These are phyloP conservation scores for Wickerhamomyces xylosicus DNA, from an alignment of 805 yeast genomes.

Conservation along the genomic window DNA sequence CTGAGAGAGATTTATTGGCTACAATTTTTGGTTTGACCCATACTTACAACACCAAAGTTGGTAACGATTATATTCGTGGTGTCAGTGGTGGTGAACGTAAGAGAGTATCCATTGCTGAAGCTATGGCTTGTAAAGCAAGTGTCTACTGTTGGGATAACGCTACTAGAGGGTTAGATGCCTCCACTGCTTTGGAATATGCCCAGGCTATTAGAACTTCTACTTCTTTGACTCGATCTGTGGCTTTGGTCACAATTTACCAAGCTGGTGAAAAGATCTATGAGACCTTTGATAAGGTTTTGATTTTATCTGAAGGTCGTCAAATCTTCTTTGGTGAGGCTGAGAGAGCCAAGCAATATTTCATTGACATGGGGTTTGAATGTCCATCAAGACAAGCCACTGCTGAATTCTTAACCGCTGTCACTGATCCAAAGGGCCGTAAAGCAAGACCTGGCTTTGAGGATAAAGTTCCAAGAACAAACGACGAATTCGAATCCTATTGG, in stretches of 20 bases:
- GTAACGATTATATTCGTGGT: slow-evolving; percentile 55
- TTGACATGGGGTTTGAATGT: slow-evolving; percentile 53
- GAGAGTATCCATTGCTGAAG: slow-evolving; percentile 78
- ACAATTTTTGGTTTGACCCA: slow-evolving; percentile 52
- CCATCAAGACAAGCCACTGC: slow-evolving; percentile 62
- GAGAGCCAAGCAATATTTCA: slow-evolving; percentile 47
- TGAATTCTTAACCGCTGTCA: slow-evolving; percentile 59
- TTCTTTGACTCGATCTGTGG: slow-evolving; percentile 37
- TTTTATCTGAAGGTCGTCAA: slow-evolving; percentile 51
- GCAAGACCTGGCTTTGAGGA: slow-evolving; percentile 36
- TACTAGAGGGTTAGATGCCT: slow-evolving; percentile 78
- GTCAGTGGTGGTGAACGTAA: slow-evolving; percentile 84
- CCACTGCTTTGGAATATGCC: slow-evolving; percentile 71
- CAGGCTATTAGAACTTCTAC: slow-evolving; percentile 59
- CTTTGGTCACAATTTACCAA: slow-evolving; percentile 62
- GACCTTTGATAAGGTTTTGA: slow-evolving; percentile 51
- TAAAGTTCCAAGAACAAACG: slow-evolving; percentile 49
- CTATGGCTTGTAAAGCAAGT: slow-evolving; percentile 51
- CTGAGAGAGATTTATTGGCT: slow-evolving; percentile 35
- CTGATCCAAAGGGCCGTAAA: slow-evolving; percentile 55
- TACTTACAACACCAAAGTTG: slow-evolving; percentile 50
- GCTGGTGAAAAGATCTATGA: slow-evolving; percentile 59
- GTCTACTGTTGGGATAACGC: slow-evolving; percentile 74
- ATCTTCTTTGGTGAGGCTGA: slow-evolving; percentile 52
- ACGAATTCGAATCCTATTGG: slow-evolving; percentile 57